phyloP scores from a whole-genome alignment of 2,329 filamentous ascomycete genomes.

The Tolypocladium sp. region DNA sequence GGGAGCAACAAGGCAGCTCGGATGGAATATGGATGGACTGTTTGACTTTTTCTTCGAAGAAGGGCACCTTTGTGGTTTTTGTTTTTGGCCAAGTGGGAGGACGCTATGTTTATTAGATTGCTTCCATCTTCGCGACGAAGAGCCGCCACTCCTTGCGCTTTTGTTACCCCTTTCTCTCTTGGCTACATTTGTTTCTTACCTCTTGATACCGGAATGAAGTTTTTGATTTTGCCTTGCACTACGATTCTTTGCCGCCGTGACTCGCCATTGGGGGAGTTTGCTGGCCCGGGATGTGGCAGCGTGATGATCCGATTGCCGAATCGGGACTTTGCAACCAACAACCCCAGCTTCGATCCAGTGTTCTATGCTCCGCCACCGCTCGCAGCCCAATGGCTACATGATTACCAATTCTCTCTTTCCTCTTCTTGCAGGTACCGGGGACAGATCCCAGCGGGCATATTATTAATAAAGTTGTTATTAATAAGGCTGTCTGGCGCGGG shows the following conservation, averaged over 20 bases:
- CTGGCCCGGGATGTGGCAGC: not conserved
- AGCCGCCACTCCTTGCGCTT: constrained; percentile 12
- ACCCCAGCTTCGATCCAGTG: not conserved
- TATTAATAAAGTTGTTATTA: not conserved
- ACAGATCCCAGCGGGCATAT: not conserved
- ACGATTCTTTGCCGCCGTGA: not conserved
- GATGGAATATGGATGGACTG: not conserved
- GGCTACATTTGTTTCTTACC: not conserved
- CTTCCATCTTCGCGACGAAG: constrained; percentile 24
- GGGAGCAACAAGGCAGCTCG: not conserved
- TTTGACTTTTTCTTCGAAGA: not conserved
- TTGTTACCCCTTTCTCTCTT: constrained; percentile 2
- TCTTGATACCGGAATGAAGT: not conserved
- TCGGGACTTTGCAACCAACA: not conserved
- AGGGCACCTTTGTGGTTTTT: constrained; percentile 1
- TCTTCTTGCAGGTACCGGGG: not conserved
- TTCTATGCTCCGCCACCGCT: not conserved
- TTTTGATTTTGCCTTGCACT: not conserved
- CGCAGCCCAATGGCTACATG: not conserved
- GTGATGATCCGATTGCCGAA: too few species aligned
- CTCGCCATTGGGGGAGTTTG: not conserved
- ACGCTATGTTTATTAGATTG: constrained; percentile 14
- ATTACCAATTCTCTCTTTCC: not conserved
- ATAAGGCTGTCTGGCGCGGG: too few species aligned
- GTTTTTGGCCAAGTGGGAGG: constrained; percentile 6